These are phyloP conservation scores for Xylaria castorea DNA, from an alignment of 495 filamentous ascomycete species.

Conservation along the genomic window DNA sequence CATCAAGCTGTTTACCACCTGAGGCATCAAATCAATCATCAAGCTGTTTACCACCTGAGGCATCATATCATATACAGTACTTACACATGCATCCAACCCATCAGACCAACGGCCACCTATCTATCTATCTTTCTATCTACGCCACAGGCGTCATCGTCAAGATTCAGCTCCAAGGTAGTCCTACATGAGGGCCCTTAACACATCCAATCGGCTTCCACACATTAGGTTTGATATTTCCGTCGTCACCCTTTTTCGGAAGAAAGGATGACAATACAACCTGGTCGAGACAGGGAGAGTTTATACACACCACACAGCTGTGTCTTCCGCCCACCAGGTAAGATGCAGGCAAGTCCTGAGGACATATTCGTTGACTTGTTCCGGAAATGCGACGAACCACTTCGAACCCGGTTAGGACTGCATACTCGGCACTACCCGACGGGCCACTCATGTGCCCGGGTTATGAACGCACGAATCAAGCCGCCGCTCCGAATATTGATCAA, in stretches of 20 bases:
- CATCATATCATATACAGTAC: background rate
- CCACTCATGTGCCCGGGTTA: background rate
- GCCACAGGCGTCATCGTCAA: slow-evolving; percentile 19
- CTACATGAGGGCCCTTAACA: slow-evolving; percentile 1
- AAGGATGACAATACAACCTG: slow-evolving; percentile 6
- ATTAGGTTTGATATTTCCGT: background rate
- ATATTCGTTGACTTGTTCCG: background rate
- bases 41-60: background rate
- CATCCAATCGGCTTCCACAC: slow-evolving; percentile 16
- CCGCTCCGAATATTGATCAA: background rate
- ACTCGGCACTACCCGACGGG: slow-evolving; percentile 1
- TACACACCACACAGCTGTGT: background rate
- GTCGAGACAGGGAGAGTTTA: background rate
- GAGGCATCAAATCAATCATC: background rate
- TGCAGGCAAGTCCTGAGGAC: background rate
- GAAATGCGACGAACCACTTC: background rate
- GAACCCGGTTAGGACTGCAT: background rate
- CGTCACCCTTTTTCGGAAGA: slow-evolving; percentile 20
- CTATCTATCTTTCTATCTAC: background rate
- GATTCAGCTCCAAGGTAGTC: slow-evolving; percentile 8
- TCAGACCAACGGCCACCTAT: slow-evolving; percentile 15
- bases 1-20: background rate
- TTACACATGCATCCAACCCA: slow-evolving; percentile 13
- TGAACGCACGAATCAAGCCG: background rate
- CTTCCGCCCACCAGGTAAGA: background rate